phyloP scores from a whole-genome alignment of 1,139 yeast species.

The Wickerhamomyces sp. region DNA sequence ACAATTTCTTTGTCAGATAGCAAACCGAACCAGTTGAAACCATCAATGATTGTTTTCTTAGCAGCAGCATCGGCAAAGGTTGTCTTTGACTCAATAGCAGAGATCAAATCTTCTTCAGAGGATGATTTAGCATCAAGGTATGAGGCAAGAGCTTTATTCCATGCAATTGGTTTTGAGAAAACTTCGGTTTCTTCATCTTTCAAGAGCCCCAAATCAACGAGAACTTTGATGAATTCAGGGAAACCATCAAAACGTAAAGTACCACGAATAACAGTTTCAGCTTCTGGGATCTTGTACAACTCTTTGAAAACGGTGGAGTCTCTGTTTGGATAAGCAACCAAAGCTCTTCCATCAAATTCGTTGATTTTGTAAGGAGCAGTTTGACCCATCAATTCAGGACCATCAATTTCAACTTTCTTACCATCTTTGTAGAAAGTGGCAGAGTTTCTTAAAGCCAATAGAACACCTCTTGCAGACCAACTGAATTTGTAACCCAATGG shows the following conservation, averaged over 20 bases:
- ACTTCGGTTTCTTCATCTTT: conserved; percentile 64
- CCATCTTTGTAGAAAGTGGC: conserved; percentile 91
- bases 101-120: conserved; percentile 65
- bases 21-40: conserved; percentile 91
- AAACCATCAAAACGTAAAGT: conserved; percentile 97
- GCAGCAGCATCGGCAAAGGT: conserved; percentile 77
- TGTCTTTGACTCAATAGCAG: conserved; percentile 73
- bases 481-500: conserved; percentile 98
- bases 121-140: conserved; percentile 71
- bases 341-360: conserved; percentile 61
- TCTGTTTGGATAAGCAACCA: conserved; percentile 96
- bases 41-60: conserved; percentile 80
- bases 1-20: conserved; percentile 71
- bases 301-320: conserved; percentile 94
- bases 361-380: conserved; percentile 96
- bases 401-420: conserved; percentile 67
- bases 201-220: conserved; percentile 91
- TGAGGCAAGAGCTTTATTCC: conserved; percentile 85
- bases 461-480: conserved; percentile 98
- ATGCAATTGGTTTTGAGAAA: conserved; percentile 56
- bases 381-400: conserved; percentile 91
- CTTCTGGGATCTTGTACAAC: conserved; percentile 92
- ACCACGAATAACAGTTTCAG: conserved; percentile 94
- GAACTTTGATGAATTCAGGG: conserved; percentile 95
- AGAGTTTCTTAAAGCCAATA: conserved; percentile 88